These are phyloP conservation scores for Antitrichia curtipendula DNA, from an alignment of 225 moss, liverwort and hornwort genomes.

Conservation along the genomic window DNA sequence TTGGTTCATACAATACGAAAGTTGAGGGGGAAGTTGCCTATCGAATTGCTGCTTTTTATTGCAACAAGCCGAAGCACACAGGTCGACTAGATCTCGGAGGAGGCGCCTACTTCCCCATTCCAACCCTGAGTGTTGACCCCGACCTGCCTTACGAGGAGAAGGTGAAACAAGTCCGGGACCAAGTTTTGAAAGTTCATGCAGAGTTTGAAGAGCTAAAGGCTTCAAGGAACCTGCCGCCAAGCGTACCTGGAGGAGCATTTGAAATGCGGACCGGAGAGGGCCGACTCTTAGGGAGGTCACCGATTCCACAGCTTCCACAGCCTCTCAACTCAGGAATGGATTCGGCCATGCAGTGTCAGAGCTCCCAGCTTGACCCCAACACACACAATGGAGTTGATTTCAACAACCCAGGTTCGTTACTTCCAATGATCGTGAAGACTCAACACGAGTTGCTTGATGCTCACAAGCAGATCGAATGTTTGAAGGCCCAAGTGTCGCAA, in stretches of 20 bases:
- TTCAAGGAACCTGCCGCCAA: background rate
- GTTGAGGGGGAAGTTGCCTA: background rate
- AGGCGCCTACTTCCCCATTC: background rate
- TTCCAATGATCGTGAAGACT: rapidly evolving
- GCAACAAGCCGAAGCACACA: background rate
- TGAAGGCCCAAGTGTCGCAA: background rate
- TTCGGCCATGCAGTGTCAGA: background rate
- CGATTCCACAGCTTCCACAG: background rate
- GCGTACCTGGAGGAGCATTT: background rate
- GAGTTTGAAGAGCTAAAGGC: background rate
- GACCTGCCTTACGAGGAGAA: background rate
- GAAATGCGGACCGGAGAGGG: background rate
- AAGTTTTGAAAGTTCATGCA: background rate
- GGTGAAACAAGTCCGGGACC: background rate
- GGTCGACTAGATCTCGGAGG: background rate
- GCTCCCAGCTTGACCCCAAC: background rate
- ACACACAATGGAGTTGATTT: background rate
- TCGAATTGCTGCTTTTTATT: background rate
- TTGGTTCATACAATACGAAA: background rate
- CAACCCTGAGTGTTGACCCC: background rate
- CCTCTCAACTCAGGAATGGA: background rate
- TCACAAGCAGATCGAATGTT: background rate
- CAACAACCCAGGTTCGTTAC: background rate
- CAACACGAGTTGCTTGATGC: background rate
- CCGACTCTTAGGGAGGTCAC: background rate